Evolutionary conservation across 2,329 filamentous ascomycete species (phyloP).

Genomic region (Aspergillus fructus): DNA sequence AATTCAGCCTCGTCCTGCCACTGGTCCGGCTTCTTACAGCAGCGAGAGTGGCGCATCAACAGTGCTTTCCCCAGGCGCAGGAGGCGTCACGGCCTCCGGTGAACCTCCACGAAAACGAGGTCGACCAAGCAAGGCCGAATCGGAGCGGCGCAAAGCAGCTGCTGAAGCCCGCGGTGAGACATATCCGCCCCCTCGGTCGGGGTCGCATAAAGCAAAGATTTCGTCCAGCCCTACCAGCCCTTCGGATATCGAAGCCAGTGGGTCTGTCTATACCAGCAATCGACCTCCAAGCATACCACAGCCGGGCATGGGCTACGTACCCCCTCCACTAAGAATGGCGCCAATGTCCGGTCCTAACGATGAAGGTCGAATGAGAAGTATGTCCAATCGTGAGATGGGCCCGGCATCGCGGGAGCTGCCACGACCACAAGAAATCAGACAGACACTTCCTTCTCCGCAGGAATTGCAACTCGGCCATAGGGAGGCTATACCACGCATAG

Average conservation of each 20-base stretch:
- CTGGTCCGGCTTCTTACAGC: conserved; percentile 32
- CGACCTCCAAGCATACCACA: conserved; percentile 17
- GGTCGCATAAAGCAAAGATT: conserved; percentile 26
- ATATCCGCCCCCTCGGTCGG: conserved; percentile 36
- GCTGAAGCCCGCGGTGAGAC: conserved; percentile 40
- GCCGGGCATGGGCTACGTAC: conserved; percentile 23
- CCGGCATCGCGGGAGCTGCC: conserved; percentile 28
- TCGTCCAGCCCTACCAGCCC: conserved; percentile 33
- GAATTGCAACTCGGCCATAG: conserved; percentile 29
- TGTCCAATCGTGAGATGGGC: conserved; percentile 21
- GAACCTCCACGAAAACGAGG: conserved; percentile 43
- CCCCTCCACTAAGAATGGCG: conserved; percentile 16
- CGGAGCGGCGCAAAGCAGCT: conserved; percentile 37
- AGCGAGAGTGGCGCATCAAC: conserved; percentile 35
- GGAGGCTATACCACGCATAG: conserved; percentile 26
- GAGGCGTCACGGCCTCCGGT: conserved; percentile 22
- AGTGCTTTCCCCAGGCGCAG: conserved; percentile 36
- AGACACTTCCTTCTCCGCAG: conserved; percentile 32
- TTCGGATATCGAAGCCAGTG: conserved; percentile 22
- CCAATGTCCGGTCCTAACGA: conserved; percentile 15
- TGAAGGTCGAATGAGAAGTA: conserved; percentile 22
- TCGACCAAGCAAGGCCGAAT: conserved; percentile 44
- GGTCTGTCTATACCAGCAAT: conserved; percentile 19
- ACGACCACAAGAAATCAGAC: conserved; percentile 25
- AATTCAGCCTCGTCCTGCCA: conserved; percentile 41